A percentile compares a stretch with the other conserved stretches of the same genome.
Evolutionary conservation across 108 stramenopile genomes (phyloP).

Genomic region (Pseudonitzschia multistriata): DNA sequence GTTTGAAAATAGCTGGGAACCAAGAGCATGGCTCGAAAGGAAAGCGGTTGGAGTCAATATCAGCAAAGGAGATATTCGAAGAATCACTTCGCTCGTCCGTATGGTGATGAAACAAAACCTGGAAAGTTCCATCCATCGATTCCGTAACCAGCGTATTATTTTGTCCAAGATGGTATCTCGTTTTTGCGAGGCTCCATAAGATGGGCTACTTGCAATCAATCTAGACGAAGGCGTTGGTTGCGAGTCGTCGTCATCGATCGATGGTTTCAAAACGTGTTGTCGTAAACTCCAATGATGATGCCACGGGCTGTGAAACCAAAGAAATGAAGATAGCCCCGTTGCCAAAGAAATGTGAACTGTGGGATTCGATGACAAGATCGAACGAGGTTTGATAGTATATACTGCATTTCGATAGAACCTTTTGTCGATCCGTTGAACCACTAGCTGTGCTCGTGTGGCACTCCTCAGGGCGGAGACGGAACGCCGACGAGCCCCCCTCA

Average conservation of each 20-base stretch:
- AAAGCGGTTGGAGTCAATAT: slow-evolving; percentile 64
- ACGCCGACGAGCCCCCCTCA: not conserved
- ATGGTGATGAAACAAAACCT: slow-evolving; percentile 27
- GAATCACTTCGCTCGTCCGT: slow-evolving; percentile 53
- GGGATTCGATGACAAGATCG: not conserved
- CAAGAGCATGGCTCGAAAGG: slow-evolving; percentile 20
- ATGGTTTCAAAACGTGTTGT: not conserved
- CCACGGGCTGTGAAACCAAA: not conserved
- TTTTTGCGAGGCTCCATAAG: not conserved
- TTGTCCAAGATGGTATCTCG: not conserved
- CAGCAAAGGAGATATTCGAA: slow-evolving; percentile 64
- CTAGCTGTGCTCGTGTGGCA: not conserved
- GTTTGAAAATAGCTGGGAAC: slow-evolving; percentile 39
- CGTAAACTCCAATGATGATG: not conserved
- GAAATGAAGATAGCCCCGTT: slow-evolving; percentile 1
- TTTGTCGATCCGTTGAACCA: not conserved
- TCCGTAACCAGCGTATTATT: slow-evolving; percentile 24
- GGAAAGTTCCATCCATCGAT: slow-evolving; percentile 23
- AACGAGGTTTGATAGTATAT: not conserved
- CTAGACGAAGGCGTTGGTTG: not conserved
- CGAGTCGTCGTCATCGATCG: not conserved
- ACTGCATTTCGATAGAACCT: not conserved
- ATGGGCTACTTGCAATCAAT: slow-evolving; percentile 9
- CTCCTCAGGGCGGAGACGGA: not conserved
- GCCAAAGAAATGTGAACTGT: not conserved